Evolutionary conservation across 2,329 filamentous ascomycete species (phyloP), one percentile per base, ranked within the genome.

Genomic region (Ophiostoma himal-ulmi): DNA sequence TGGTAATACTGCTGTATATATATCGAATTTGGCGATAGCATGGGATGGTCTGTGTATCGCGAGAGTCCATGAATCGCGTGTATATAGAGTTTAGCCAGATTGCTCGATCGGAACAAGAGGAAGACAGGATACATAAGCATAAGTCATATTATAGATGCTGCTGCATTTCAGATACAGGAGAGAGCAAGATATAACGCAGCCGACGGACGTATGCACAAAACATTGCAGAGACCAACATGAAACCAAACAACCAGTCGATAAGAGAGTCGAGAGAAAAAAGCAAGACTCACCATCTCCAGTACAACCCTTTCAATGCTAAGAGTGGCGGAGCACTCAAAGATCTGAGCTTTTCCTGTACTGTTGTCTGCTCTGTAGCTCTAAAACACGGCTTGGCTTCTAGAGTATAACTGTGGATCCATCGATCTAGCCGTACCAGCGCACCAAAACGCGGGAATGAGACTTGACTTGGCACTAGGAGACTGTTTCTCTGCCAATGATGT

Each of bases 391-490:
- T n/a, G 20, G 6, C 20, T n/a, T 54, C 20, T 22, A 26, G 8
- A 57, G 11, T 11, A 20, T 48, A 13, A 57, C 26, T 57, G 52
- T 57, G 52, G 52, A 10, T 11, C 44, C 14, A 7, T 1, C 22
- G 52, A 57, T 57, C 52, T 26, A 57, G 52, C 52, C 52, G 52
- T 7, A 57, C 52, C 52, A 57, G 52, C 52, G 52, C 22, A 48
- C 52, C 52, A 57, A 26, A 57, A 22, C 52, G 52, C 52, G 52
- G 52, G 52, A 57, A 57, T 26, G 52, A 26, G 52, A 17, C 22
- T 22, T 30, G 52, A 22, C 52, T 57, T 57, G 52, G 52, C 52
- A 57, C 52, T 17, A 57, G 52, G n/a, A 26, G 52, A 22, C 8
- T 26, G 5, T 3, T n/a, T 44, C 39, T 57, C 52, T 57, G 48